Evolutionary conservation across 2,329 filamentous ascomycete species (phyloP).

Genomic region (Epichloe coenophiala): DNA sequence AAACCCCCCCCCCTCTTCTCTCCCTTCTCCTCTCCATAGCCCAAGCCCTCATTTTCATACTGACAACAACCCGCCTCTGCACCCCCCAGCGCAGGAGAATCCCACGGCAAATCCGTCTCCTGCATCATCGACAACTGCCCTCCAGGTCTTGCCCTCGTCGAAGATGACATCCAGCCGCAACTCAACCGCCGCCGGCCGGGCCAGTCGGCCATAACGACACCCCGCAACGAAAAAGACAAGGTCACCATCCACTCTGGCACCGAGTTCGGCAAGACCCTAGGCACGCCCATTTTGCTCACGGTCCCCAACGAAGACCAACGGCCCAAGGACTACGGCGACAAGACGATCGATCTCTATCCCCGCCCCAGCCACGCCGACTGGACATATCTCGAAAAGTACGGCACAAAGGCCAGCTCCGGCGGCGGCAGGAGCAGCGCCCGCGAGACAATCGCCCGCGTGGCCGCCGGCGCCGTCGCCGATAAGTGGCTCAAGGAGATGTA

Average conservation of each 20-base stretch:
- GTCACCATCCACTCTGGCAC: constrained; percentile 89
- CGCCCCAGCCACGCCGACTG: constrained; percentile 89
- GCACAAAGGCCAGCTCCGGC: constrained; percentile 79
- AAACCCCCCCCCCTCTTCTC: background rate
- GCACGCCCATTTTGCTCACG: constrained; percentile 77
- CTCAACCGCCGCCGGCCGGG: constrained; percentile 83
- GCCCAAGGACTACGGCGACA: constrained; percentile 78
- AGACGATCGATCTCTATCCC: constrained; percentile 84
- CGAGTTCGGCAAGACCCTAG: constrained; percentile 78
- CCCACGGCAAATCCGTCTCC: constrained; percentile 83
- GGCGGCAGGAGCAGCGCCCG: constrained; percentile 85
- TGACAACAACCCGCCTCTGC: background rate
- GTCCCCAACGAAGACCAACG: constrained; percentile 89
- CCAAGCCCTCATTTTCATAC: no score
- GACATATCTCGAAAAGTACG: constrained; percentile 96
- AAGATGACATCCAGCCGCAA: constrained; percentile 84
- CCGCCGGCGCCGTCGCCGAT: constrained; percentile 83
- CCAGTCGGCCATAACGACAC: constrained; percentile 81
- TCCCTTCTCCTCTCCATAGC: background rate
- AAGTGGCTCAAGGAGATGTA: constrained; percentile 76
- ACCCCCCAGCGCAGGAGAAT: constrained; percentile 37
- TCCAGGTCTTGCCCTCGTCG: constrained; percentile 72
- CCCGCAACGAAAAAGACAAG: constrained; percentile 80
- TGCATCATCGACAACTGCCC: constrained; percentile 91
- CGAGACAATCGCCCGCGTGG: constrained; percentile 88